Evolutionary conservation across 2,329 filamentous ascomycete genomes (phyloP).

Genomic region (Aspergillus terreus): DNA sequence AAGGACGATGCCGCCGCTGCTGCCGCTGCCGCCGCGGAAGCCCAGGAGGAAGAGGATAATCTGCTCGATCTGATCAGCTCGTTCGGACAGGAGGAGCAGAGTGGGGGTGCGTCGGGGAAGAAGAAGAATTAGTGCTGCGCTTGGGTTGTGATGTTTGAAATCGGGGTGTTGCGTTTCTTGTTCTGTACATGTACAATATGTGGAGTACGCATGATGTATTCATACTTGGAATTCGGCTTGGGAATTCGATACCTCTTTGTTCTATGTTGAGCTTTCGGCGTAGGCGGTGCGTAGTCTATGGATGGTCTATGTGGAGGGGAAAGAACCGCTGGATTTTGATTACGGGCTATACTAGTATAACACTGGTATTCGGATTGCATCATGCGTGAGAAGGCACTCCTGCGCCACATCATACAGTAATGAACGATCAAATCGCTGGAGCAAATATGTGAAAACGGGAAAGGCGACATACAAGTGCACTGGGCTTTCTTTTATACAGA

Average conservation of each 20-base stretch:
- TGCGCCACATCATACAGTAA: slow-evolving; percentile 12
- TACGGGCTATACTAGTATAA: slow-evolving; percentile 2
- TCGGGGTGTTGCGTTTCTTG: background rate
- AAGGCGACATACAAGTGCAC: slow-evolving; percentile 1
- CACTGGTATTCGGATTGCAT: slow-evolving; percentile 3
- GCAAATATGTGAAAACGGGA: background rate
- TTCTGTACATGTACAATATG: background rate
- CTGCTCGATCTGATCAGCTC: slow-evolving; percentile 56
- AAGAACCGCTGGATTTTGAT: background rate
- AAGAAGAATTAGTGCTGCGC: slow-evolving; percentile 27
- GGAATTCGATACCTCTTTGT: background rate
- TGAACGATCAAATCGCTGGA: slow-evolving; percentile 1
- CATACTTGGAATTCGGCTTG: background rate
- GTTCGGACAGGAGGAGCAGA: slow-evolving; percentile 42
- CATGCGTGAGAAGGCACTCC: slow-evolving; percentile 10
- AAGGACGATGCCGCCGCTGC: slow-evolving; percentile 29
- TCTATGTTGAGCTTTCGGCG: background rate
- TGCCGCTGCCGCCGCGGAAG: slow-evolving; percentile 37
- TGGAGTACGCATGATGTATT: background rate
- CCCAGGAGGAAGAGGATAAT: slow-evolving; percentile 49
- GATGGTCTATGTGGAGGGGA: background rate
- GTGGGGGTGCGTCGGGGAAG: slow-evolving; percentile 27
- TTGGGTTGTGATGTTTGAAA: background rate
- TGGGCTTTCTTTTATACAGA: slow-evolving; percentile 14
- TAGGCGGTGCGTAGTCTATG: background rate